Evolutionary conservation across 1,284 basidiomycete species (phyloP), one percentile per base, ranked within the genome.

Genomic region (Ceratobasidium sp.): DNA sequence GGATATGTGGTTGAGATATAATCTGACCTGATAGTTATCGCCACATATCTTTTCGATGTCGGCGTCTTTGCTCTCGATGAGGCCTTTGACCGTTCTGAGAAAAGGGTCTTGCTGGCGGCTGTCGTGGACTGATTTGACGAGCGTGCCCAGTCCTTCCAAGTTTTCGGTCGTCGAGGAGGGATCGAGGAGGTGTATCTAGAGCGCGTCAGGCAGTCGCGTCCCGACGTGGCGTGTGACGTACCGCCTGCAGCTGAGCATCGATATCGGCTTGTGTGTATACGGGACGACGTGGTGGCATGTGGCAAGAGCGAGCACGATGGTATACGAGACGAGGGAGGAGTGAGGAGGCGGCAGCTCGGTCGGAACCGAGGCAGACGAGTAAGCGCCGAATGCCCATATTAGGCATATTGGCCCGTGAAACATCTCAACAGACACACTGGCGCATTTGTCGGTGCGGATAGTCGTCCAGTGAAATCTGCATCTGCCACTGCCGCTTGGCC

Each of bases 21-120:
- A 42, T 74, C 79, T 53, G 49, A 84, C 83, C 79, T 96, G 94
- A 79, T 99, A 98, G 80, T 98, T 98, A 77, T 92, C 91, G 73
- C 91, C 88, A 81, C 97, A 99, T 81, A 98, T 95, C 73, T 87
- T 88, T 83, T 98, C 94, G 78, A 99, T 99, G 81, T 99, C 96
- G 72, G 86, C 85, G 79, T 99, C 97, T 82, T 98, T 98, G 75
- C 94, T 88, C 77, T 92, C 88, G 62, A 98, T 92, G 77, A 98
- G 92, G 21, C 84, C 85, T 77, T 94, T 91, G 62, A 98, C 84
- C 51, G 91, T 93, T 56, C 91, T 87, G 42, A 99, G 86, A 80
- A 96, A 99, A 14, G 89, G 87, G 74, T 98, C 95, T 78, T 98
- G 95, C 77, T 96, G 94, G 59, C 91, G 85, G 75, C 90, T 93